Base-by-base conservation (phyloP, 129 eudicot genomes). In the Gnaphalium uliginosum region DNA sequence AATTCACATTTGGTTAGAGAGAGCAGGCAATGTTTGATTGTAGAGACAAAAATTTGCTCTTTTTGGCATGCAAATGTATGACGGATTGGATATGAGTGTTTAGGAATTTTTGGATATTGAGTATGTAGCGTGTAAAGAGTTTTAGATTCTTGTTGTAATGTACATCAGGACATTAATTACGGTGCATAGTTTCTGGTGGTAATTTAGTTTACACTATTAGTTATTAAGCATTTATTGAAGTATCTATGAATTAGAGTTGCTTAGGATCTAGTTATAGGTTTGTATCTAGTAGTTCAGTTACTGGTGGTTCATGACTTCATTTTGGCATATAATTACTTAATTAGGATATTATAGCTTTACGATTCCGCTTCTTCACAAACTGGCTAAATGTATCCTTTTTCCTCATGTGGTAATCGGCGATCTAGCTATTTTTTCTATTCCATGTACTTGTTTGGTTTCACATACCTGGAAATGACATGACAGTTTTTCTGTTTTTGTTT, bases 191-290 rank as follows among this genome's bases (percentile, higher is more conserved):
- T 30, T 72, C 18, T 19, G 37, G 46, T 72, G 4, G 30, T 72
- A 5, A 29, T 72, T 32, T 54, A 14, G 10, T 19, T 7, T 32
- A 54, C 14, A 15, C 58, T 32, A 56, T 30, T 72, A 14, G 63
- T 30, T 64, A 64, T 29, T 30, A 11, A 30, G 51, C 53, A n/a
- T 72, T 56, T 56, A 54, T 54, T 56, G 46, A 72, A 46, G 53
- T 46, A 14, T 14, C 58, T 19, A 30, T 23, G 66, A 10, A 19
- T 56, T 56, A 71, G 13, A 56, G 66, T 53, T 71, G 30, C 25
- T 30, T 71, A 33, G 33, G 76, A 53, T 71, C 19, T 10, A 69
- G 37, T 46, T 69, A 22, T 69, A 41, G 53, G 53, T 14, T 46
- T 14, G 5, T 46, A 3, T 13, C 18, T 46, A 14, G 53, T 13